Base-by-base conservation (phyloP, 2,329 filamentous ascomycete genomes). In the Sporothrix pallida region DNA sequence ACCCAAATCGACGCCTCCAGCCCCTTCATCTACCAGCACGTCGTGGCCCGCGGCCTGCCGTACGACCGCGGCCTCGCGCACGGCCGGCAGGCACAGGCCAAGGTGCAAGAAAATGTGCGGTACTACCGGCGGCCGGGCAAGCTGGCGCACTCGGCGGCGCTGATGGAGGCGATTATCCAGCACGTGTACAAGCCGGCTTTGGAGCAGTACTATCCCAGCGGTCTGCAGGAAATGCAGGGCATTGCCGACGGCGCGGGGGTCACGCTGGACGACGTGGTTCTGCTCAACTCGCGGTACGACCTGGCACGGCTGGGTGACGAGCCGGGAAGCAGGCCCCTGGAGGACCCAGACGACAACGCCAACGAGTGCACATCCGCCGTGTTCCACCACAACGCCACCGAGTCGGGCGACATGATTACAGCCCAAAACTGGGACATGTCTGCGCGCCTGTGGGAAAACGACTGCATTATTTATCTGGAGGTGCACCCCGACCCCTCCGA, bases 401-500 rank as follows among this genome's bases (percentile, higher is more conserved):
- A 37, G 20, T 31, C 50, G 12, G 58, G 72, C n/a, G 73, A 67
- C 26, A 56, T 75, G 20, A 31, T 76, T 13, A 73, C 74, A 1
- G 76, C 70, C 1, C 75, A 77, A 23, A 75, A 77, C 46, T 76
- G 75, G 74, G 74, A 71, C 72, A 78, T 79, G 75, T 75, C 73
- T 0, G 70, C 72, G 15, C 74, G 72, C 9, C 73, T 80, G 12
- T 75, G 70, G 23, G 68, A 77, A 31, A 37, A 77, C 15, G 77
- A 79, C 73, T n/a, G 72, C 77, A 62, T 75, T 26, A 77, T 81
- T 70, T 76, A 77, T 62, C 78, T 81, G 44, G 78, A 81, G 75
- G 75, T 79, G 17, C 77, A 75, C 20, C 75, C 75, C 5, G 62
- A 76, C 23, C 54, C 74, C 0, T 75, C 72, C 0, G 78, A 78